Evolutionary conservation across 805 yeast species (phyloP), one percentile per base, ranked within the genome.

Genomic region (Metschnikowia anglica): DNA sequence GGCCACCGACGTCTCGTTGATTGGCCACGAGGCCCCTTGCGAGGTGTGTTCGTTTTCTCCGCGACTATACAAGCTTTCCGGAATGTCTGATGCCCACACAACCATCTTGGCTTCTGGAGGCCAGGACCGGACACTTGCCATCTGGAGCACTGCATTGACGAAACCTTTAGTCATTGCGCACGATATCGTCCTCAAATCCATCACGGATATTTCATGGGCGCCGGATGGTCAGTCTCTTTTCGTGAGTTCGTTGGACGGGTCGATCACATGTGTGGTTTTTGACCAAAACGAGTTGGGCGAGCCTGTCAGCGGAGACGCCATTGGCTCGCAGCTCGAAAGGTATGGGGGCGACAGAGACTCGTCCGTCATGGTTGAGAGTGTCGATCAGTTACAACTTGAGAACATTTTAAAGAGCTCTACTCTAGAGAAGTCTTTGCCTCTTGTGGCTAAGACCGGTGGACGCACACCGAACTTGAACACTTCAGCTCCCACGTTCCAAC

Each of bases 31-130:
- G 47, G 81, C 88, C 1, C 95, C 95, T 0, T 84, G 89, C 52
- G 95, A 86, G 58, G 93, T 85, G 11, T 84, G 83, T 37, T 66
- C 80, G 1, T 86, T 86, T 54, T 81, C 85, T 16, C 93, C 95
- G 1, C 67, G 86, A 41, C 55, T 85, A 21, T 86, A 79, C 53
- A 76, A 76, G 34, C 49, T 56, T n/a, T 44, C 46, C 7, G 9
- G 15, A 15, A 41, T 12, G 6, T 26, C 34, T 3, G 61, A 46
- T 26, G 61, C 61, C 48, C 66, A 74, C 39, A 73, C 85, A 6
- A 83, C 96, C 0, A 77, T 91, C 0, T 71, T 91, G n/a, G 97
- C 97, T 2, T 85, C 97, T 21, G 97, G 91, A 11, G 98, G 98
- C 9, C 98, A 91, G 63, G 99, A 91, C 63, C 81, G 87, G 55